phyloP scores from a whole-genome alignment of 257 asterid species.

The Datura wrightii region DNA sequence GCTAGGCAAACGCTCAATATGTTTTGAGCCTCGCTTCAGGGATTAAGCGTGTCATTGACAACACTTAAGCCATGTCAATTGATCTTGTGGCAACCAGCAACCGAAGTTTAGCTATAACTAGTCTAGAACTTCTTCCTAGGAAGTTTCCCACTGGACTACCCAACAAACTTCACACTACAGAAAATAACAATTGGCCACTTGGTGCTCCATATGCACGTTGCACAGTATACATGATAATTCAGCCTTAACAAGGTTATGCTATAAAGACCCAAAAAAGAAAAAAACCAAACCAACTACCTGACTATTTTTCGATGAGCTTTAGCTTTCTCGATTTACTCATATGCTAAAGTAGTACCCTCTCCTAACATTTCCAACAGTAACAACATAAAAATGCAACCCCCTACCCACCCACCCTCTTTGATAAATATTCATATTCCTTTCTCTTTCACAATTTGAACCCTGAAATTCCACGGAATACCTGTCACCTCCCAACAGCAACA shows the following conservation, averaged over 20 bases:
- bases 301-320: background rate
- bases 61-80: background rate
- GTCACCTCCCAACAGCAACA: too few relatives aligned
- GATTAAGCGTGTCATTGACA: background rate
- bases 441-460: slow-evolving; percentile 8
- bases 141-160: background rate
- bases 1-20: too few relatives aligned
- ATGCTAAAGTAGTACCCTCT: background rate
- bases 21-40: background rate
- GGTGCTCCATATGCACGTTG: background rate
- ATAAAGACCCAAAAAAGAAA: background rate
- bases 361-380: background rate
- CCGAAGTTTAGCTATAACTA: background rate
- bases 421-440: slow-evolving; percentile 5
- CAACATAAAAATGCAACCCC: background rate
- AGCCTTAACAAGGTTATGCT: slow-evolving; percentile 15
- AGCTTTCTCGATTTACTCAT: background rate
- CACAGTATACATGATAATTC: background rate
- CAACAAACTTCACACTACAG: background rate
- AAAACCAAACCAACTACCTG: background rate
- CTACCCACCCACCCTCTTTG: background rate
- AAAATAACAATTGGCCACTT: background rate
- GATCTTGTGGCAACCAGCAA: background rate
- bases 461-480: background rate
- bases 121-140: background rate